Percentiles rank a stretch among this genome's conserved stretches.
These are phyloP conservation scores for Suillus bovinus DNA, from an alignment of 768 basidiomycete genomes.

Conservation along the genomic window DNA sequence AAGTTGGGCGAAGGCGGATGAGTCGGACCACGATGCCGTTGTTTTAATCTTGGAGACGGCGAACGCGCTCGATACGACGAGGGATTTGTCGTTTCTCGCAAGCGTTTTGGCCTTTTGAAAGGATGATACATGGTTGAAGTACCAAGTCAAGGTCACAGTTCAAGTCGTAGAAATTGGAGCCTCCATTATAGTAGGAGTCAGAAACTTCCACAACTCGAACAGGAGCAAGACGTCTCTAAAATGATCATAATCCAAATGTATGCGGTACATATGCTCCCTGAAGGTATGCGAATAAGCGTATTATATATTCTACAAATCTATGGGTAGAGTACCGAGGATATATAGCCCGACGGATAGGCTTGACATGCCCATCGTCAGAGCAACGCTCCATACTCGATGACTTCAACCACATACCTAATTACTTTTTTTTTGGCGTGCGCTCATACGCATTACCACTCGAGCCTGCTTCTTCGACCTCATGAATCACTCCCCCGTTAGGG, in stretches of 20 bases:
- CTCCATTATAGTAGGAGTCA: background rate
- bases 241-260: background rate
- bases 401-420: slow-evolving; percentile 1
- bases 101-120: slow-evolving; percentile 19
- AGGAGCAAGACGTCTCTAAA: background rate
- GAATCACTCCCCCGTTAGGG: slow-evolving; percentile 13
- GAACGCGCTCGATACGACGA: background rate
- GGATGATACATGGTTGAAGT: background rate
- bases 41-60: background rate
- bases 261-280: background rate
- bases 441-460: slow-evolving; percentile 54
- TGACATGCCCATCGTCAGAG: background rate
- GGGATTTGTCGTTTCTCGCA: slow-evolving; percentile 5
- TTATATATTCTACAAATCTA: background rate
- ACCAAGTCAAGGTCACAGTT: background rate
- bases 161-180: background rate
- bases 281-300: background rate
- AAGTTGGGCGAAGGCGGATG: background rate
- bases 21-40: background rate
- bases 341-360: background rate
- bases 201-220: background rate
- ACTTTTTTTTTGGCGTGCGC: slow-evolving; percentile 30
- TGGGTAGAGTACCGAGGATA: background rate
- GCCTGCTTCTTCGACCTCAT: slow-evolving; percentile 18
- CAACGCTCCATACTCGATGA: background rate